phyloP scores from a whole-genome alignment of 2,329 filamentous ascomycete genomes.

The Penicillium sp. region DNA sequence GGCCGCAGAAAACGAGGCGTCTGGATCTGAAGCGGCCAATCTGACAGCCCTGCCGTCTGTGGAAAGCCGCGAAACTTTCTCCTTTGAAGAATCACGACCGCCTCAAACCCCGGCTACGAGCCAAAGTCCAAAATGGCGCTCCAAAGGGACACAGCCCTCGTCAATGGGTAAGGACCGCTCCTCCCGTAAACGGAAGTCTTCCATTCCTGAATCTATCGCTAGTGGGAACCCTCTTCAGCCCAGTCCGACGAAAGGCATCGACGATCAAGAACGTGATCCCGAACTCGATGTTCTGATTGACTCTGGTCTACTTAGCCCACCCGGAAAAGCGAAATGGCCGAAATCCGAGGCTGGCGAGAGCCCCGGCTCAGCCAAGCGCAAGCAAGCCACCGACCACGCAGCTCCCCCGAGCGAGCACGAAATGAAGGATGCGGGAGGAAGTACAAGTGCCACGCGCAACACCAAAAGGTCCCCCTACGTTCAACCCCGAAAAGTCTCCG shows the following conservation, averaged over 20 bases:
- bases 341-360: constrained; percentile 33
- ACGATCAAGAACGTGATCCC: constrained; percentile 10
- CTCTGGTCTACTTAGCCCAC: constrained; percentile 17
- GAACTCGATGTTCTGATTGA: constrained; percentile 16
- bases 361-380: constrained; percentile 35
- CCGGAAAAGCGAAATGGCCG: constrained; percentile 30
- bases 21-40: constrained; percentile 6
- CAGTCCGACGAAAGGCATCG: constrained; percentile 15
- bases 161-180: constrained; percentile 30
- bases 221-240: constrained; percentile 22
- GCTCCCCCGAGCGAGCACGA: constrained; percentile 1
- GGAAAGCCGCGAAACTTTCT: constrained; percentile 12
- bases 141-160: constrained; percentile 15
- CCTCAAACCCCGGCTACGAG: constrained; percentile 1
- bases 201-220: constrained; percentile 29
- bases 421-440: constrained; percentile 1
- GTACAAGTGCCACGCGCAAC: neutral
- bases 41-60: constrained; percentile 16
- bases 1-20: constrained; percentile 12
- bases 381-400: constrained; percentile 15
- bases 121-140: constrained; percentile 17
- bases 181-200: constrained; percentile 37
- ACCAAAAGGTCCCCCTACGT: constrained; percentile 19
- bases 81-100: constrained; percentile 10
- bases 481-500: constrained; percentile 18